phyloP scores from a whole-genome alignment of 176 grass and related monocot species.

The Oryza meridionalis region DNA sequence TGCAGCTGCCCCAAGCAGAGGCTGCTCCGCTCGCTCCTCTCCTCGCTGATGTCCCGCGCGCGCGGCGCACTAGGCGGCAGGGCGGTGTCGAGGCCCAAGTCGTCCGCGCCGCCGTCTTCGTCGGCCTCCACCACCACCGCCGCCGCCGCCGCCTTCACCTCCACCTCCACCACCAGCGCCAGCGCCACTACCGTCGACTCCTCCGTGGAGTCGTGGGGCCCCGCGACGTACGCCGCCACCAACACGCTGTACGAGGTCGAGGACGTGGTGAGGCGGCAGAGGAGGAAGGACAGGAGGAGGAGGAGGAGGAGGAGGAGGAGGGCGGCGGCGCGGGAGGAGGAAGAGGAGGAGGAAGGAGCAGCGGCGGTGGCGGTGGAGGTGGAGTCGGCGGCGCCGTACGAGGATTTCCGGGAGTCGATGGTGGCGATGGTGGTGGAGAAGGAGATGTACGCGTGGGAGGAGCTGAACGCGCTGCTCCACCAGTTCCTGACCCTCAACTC shows the following conservation, averaged over 20 bases:
- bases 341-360: conserved; percentile 15
- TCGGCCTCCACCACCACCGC: conserved; percentile 55
- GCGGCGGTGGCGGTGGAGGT: conserved; percentile 62
- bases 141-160: conserved; percentile 38
- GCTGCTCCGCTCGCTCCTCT: conserved; percentile 58
- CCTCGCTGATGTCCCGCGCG: conserved; percentile 31
- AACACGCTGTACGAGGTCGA: conserved; percentile 22
- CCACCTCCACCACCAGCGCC: conserved; percentile 43
- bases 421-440: conserved; percentile 88
- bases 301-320: neutral
- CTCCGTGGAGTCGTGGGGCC: neutral
- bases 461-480: conserved; percentile 80
- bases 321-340: conserved; percentile 20
- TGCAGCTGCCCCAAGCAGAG: conserved; percentile 71
- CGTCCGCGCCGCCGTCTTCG: conserved; percentile 34
- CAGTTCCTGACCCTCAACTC: conserved; percentile 87
- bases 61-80: neutral
- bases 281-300: neutral
- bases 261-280: neutral
- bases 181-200: neutral
- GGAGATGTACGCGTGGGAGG: conserved; percentile 97
- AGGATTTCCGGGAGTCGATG: conserved; percentile 92
- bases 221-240: neutral
- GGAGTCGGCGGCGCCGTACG: conserved; percentile 58
- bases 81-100: neutral